Conservation (phyloP, 768 basidiomycete genomes). For the Tulasnella sp. region DNA sequence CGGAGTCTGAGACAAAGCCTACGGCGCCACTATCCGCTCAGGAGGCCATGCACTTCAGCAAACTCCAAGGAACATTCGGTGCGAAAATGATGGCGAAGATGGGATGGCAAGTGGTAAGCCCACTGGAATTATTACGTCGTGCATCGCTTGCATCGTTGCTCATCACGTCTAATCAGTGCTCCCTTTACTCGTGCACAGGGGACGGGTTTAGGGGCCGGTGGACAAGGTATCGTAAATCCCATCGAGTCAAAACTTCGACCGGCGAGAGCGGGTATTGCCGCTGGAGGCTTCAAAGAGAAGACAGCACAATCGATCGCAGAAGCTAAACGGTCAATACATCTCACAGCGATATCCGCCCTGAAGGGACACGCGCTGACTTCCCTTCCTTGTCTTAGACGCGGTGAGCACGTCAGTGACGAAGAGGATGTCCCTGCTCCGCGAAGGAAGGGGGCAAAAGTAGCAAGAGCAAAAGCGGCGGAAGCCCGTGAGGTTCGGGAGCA, state of each 20-base stretch:
- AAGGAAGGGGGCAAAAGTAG: conserved; percentile 34
- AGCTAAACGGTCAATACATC: conserved; percentile 51
- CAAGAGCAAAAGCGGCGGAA: conserved; percentile 41
- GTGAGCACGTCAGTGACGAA: conserved; percentile 65
- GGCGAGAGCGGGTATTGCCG: conserved; percentile 71
- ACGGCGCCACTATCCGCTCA: conserved; percentile 44
- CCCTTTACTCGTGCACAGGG: conserved; percentile 24
- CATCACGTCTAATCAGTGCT: not conserved
- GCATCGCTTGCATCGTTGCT: not conserved
- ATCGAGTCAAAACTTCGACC: conserved; percentile 77
- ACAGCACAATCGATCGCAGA: conserved; percentile 76
- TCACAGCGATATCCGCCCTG: not conserved
- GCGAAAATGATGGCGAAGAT: conserved; percentile 88
- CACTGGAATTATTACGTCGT: too few species aligned
- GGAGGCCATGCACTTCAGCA: conserved; percentile 75
- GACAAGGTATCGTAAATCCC: conserved; percentile 79
- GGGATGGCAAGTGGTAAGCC: conserved; percentile 72
- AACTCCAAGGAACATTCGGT: conserved; percentile 66
- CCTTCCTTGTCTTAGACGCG: conserved; percentile 12
- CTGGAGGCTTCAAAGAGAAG: conserved; percentile 78
- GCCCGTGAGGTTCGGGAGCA: conserved; percentile 50
- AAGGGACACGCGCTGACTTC: not conserved
- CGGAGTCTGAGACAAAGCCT: conserved; percentile 11
- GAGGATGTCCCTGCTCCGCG: conserved; percentile 31
- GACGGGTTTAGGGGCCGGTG: conserved; percentile 58